Percentiles rank a stretch among this genome's conserved stretches.
These are phyloP conservation scores for Stephania japonica DNA, from an alignment of 164 flowering plant species.

Conservation along the genomic window DNA sequence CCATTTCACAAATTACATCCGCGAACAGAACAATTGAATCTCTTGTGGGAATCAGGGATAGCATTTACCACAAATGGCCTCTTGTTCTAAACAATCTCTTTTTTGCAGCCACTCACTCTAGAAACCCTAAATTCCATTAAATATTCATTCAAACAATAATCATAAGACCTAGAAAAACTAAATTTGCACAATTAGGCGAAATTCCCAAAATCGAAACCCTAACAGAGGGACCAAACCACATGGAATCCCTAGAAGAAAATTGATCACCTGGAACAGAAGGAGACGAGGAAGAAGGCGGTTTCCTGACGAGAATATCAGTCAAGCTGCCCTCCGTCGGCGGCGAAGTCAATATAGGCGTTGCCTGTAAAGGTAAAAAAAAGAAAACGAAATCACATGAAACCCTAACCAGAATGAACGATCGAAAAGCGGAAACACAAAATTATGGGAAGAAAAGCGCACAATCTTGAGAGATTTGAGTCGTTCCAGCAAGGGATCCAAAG, in stretches of 20 bases:
- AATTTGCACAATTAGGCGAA: not conserved
- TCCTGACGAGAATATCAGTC: constrained; percentile 82
- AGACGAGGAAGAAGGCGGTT: constrained; percentile 45
- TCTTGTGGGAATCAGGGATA: no score
- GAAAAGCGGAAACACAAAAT: not conserved
- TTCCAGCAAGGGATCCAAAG: constrained; percentile 67
- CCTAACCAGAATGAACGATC: not conserved
- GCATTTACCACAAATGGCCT: no score
- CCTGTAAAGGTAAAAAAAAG: constrained; percentile 27
- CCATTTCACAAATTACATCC: no score
- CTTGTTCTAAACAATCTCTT: no score
- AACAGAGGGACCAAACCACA: not conserved
- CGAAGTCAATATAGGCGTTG: constrained; percentile 63
- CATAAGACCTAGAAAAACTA: not conserved
- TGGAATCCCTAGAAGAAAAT: not conserved
- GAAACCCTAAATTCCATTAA: no score
- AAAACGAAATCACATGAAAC: constrained; percentile 2
- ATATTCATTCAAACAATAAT: no score
- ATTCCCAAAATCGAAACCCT: not conserved
- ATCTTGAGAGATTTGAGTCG: constrained; percentile 62
- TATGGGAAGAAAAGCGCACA: constrained; percentile 31
- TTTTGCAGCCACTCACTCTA: no score
- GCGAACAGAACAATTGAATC: no score
- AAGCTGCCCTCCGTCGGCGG: constrained; percentile 66
- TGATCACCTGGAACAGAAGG: constrained; percentile 30